Evolutionary conservation across 169 alveolate species (phyloP), one percentile per base, ranked within the genome.

Genomic region (Babesia sp.): DNA sequence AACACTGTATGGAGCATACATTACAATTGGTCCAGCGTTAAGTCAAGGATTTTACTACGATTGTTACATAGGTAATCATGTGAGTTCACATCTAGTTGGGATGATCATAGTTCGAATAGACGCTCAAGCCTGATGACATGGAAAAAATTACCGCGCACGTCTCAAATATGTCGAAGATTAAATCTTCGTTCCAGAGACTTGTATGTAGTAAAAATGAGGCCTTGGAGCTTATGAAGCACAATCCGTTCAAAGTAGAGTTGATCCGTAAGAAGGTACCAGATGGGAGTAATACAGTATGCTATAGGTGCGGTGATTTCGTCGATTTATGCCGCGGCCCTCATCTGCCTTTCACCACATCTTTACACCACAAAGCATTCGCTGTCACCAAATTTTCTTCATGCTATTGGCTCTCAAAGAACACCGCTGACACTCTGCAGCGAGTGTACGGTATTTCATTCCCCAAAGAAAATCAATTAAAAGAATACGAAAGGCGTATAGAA

Each of bases 301-400:
- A 98, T 90, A 90, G 96, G 56, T 96, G 99, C 80, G 99, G 99
- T 1, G 89, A 91, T 58, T 91, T 98, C 64, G 98, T 98, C 51
- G 99, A 98, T 84, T 89, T 98, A 39, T 98, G 99, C 74, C 94
- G 98, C 44, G 99, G 99, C 14, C 99, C 99, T 2, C 99, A 98
- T 85, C 67, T 98, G 42, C 99, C 99, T 44, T 80, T 92, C 71
- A 96, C 99, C 18, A 96, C 96, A 8, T 86, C 90, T 57, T 96
- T 96, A 37, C 60, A 34, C 24, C 72, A 45, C 55, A 97, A 96
- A 85, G 98, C 99, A 42, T 95, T 96, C 72, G 89, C 90, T 77
- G 94, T 97, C 1, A 91, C 95, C 37, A 97, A 97, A 91, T 95
- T 97, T 84, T 96, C 99, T 8, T 94, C 99, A 22, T 97, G 99